Evolutionary conservation across 106 monocot species (phyloP), one percentile per base, ranked within the genome.

Genomic region (Iris macrosiphon): DNA sequence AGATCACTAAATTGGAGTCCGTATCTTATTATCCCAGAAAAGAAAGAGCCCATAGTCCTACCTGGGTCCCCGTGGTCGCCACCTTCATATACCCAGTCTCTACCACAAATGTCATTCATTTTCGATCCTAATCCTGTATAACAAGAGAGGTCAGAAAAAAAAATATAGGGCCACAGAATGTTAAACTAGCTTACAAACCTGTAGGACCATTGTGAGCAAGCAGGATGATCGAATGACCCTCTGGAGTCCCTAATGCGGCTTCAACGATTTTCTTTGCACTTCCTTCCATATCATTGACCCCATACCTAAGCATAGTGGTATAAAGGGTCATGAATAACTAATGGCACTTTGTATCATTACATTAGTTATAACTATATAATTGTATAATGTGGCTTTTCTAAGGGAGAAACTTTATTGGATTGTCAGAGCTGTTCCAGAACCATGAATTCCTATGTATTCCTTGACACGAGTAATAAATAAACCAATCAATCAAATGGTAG

Each of bases 11-110:
- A 38, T 10, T 10, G 13, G 27, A 22, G 10, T 14, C 26, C 24
- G 22, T n/a, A 40, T n/a, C 32, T 37, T 34, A n/a, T 4, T 29
- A 9, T 16, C 16, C 2, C 39, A 28, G 34, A 2, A 64, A 64
- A 19, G 10, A 3, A n/a, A n/a, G n/a, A n/a, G n/a, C n/a, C n/a
- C n/a, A n/a, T n/a, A n/a, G n/a, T 39, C 39, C 0, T 65, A 95
- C 95, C 89, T 72, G 82, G 71, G 72, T 95, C 95, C 1, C 95
- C 95, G 72, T 95, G 81, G 60, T 95, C 89, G 23, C 95, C 95
- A 25, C 85, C 95, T 31, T 59, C 77, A 44, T 37, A 49, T 43
- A 82, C 62, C 95, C 95, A 95, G 74, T 95, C 95, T 69, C 46
- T 73, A 35, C 95, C 95, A 53, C 89, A 96, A 7, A 89, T 96